Conservation (phyloP, 2,329 filamentous ascomycete species). For the Annulohypoxylon truncatum region DNA sequence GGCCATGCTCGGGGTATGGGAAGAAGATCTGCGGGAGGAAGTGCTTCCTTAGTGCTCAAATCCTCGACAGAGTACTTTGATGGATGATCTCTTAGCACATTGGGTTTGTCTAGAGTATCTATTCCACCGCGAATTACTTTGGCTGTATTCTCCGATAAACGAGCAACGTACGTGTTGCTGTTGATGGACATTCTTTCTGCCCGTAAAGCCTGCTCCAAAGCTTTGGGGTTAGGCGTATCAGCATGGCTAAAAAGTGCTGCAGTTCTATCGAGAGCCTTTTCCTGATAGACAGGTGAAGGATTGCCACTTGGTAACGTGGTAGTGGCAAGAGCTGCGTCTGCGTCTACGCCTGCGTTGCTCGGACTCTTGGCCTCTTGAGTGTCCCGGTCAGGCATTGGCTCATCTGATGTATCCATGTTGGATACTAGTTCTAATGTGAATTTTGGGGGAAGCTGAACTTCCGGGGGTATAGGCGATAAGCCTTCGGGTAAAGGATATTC, state of each 20-base stretch:
- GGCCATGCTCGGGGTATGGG: slow-evolving; percentile 67
- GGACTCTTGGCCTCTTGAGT: not conserved
- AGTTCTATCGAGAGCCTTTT: slow-evolving; percentile 39
- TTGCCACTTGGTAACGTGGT: slow-evolving; percentile 7
- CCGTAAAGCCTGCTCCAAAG: slow-evolving; percentile 40
- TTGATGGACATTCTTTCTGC: slow-evolving; percentile 34
- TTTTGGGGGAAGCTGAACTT: slow-evolving; percentile 80
- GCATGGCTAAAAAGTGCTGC: slow-evolving; percentile 48
- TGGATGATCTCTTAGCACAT: slow-evolving; percentile 52
- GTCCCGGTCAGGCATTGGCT: slow-evolving; percentile 28
- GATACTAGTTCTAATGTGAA: slow-evolving; percentile 65
- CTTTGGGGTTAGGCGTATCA: slow-evolving; percentile 36
- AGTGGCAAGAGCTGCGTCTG: not conserved
- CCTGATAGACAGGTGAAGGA: slow-evolving; percentile 9
- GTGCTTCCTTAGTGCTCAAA: slow-evolving; percentile 14
- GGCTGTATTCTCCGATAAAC: slow-evolving; percentile 43
- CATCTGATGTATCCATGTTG: slow-evolving; percentile 36
- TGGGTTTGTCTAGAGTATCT: slow-evolving; percentile 51
- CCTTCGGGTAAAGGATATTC: slow-evolving; percentile 76
- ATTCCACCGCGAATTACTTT: slow-evolving; percentile 34
- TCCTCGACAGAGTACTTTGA: slow-evolving; percentile 50
- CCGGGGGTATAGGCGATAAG: slow-evolving; percentile 76
- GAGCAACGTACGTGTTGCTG: slow-evolving; percentile 38
- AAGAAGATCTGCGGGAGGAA: slow-evolving; percentile 55
- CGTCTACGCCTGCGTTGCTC: not conserved